These are phyloP conservation scores for Epichloe typhina DNA, from an alignment of 2,329 filamentous ascomycete species.

Conservation along the genomic window DNA sequence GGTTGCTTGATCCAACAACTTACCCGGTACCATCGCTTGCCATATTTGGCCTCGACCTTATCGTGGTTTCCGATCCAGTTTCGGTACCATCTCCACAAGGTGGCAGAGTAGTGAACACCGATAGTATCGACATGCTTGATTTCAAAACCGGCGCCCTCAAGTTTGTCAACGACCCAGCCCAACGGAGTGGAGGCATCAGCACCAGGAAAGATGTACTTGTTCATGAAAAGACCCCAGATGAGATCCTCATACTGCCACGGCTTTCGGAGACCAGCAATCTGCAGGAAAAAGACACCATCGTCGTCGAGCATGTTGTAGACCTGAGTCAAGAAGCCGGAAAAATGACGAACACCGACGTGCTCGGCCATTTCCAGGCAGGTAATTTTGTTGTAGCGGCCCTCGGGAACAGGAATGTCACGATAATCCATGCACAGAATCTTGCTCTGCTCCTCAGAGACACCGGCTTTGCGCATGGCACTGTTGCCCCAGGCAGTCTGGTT, in stretches of 20 bases:
- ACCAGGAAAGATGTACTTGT: constrained; percentile 97
- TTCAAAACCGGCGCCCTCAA: constrained; percentile 62
- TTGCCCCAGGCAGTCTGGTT: constrained; percentile 98
- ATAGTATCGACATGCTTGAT: constrained; percentile 87
- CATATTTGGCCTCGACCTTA: constrained; percentile 90
- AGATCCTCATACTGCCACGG: constrained; percentile 97
- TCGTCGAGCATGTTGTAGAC: constrained; percentile 94
- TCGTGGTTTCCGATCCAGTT: constrained; percentile 95
- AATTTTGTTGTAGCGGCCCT: constrained; percentile 71
- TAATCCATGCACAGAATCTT: constrained; percentile 94
- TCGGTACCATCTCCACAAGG: constrained; percentile 94
- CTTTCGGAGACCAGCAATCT: constrained; percentile 88
- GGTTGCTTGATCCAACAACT: constrained; percentile 19
- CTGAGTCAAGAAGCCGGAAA: constrained; percentile 68
- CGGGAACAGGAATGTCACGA: constrained; percentile 74
- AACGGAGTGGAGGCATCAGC: constrained; percentile 91
- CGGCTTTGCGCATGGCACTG: constrained; percentile 67
- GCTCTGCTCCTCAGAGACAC: constrained; percentile 77
- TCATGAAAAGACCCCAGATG: constrained; percentile 98
- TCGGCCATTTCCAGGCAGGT: constrained; percentile 98
- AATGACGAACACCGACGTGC: constrained; percentile 90
- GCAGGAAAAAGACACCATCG: constrained; percentile 89
- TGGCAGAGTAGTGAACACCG: constrained; percentile 93
- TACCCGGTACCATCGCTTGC: constrained; percentile 88
- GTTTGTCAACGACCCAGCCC: constrained; percentile 69